These are phyloP conservation scores for Elymus sibiricus DNA, from an alignment of 176 grass and related monocot species.

Conservation along the genomic window DNA sequence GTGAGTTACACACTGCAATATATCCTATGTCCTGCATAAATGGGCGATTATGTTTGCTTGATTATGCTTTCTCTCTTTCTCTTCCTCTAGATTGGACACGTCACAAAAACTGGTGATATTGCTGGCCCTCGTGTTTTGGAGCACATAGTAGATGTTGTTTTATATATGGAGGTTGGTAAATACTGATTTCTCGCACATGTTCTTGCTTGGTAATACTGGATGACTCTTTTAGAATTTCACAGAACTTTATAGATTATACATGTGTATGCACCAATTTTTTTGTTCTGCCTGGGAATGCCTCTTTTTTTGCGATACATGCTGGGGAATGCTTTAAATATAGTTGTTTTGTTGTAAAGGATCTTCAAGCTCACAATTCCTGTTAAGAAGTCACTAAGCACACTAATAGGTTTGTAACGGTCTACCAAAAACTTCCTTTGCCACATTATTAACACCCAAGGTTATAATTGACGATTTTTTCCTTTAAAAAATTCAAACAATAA, in stretches of 20 bases:
- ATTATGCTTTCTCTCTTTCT: background rate
- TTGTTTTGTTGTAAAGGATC: background rate
- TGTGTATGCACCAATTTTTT: background rate
- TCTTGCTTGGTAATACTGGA: background rate
- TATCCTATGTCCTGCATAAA: background rate
- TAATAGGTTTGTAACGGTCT: background rate
- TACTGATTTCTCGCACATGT: background rate
- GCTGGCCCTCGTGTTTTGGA: slow-evolving; percentile 90
- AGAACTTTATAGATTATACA: background rate
- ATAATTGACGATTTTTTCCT: background rate
- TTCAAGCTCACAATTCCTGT: background rate
- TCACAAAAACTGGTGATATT: slow-evolving; percentile 90
- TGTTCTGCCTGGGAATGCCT: background rate
- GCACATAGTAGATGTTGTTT: slow-evolving; percentile 97
- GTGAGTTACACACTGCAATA: slow-evolving; percentile 42
- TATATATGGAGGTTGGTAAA: slow-evolving; percentile 94
- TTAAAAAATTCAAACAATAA: background rate
- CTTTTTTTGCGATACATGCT: background rate
- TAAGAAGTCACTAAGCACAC: background rate
- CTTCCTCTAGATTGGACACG: slow-evolving; percentile 83
- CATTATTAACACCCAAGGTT: background rate
- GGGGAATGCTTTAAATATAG: background rate
- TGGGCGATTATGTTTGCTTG: slow-evolving; percentile 3
- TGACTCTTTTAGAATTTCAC: background rate
- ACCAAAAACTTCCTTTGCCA: background rate